Conservation (phyloP, 2,329 filamentous ascomycete genomes). For the Arthrobotrys pseudoclavata region DNA sequence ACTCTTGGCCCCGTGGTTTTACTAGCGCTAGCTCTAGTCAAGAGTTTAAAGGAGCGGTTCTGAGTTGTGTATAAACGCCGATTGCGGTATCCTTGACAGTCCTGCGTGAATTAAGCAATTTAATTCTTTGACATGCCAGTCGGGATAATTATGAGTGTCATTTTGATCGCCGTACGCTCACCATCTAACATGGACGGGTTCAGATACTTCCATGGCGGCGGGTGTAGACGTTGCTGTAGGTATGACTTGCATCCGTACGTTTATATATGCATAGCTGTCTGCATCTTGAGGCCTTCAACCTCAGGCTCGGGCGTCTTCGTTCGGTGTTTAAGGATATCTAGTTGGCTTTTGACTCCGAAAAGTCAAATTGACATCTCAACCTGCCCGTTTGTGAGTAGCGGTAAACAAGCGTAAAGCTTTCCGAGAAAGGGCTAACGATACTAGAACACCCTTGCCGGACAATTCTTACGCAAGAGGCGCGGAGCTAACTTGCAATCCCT, state of each 20-base stretch:
- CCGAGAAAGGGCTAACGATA: background rate
- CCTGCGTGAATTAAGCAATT: background rate
- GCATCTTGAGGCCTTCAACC: constrained; percentile 19
- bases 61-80: constrained; percentile 15
- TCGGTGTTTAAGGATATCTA: background rate
- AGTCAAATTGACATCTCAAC: constrained; percentile 40
- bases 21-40: background rate
- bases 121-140: background rate
- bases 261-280: constrained; percentile 5
- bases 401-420: background rate
- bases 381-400: constrained; percentile 24
- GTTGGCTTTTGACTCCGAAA: constrained; percentile 16
- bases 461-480: background rate
- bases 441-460: background rate
- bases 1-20: background rate
- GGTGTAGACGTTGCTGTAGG: constrained; percentile 11
- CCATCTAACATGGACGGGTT: background rate
- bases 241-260: constrained; percentile 18
- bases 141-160: background rate
- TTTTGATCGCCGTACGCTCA: background rate
- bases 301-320: background rate
- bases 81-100: background rate
- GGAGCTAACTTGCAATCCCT: background rate
- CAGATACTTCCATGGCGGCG: constrained; percentile 19
- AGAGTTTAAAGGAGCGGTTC: background rate